Evolutionary conservation across 129 eudicot species (phyloP).

Genomic region (Smallanthus sonchifolius): DNA sequence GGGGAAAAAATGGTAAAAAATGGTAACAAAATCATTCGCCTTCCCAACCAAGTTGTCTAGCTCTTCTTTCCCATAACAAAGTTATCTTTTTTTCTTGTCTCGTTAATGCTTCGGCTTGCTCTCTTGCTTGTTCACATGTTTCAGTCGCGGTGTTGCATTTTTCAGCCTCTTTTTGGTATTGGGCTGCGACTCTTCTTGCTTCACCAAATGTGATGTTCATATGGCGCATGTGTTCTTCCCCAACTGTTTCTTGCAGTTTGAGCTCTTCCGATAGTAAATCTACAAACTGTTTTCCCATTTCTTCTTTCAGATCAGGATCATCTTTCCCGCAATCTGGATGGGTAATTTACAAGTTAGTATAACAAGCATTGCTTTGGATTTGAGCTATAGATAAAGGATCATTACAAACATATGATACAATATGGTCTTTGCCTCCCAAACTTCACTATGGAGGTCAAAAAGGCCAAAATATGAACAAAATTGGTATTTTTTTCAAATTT

Average conservation of each 20-base stretch:
- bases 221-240: constrained; percentile 57
- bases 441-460: not conserved
- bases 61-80: constrained; percentile 68
- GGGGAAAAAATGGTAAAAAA: not conserved
- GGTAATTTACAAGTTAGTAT: no score
- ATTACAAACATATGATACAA: no score
- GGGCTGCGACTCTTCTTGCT: constrained; percentile 68
- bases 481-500: no score
- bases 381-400: no score
- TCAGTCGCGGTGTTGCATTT: constrained; percentile 81
- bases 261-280: constrained; percentile 78
- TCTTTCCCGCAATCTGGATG: constrained; percentile 71
- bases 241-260: constrained; percentile 62
- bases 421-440: no score
- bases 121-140: constrained; percentile 78
- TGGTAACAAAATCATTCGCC: constrained; percentile 31
- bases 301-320: constrained; percentile 84
- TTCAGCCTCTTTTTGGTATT: constrained; percentile 80
- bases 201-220: constrained; percentile 78
- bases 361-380: no score
- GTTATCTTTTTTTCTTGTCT: constrained; percentile 79
- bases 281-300: constrained; percentile 83
- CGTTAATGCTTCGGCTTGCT: constrained; percentile 55
- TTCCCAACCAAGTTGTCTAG: constrained; percentile 74
- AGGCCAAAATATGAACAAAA: not conserved